Conservation (phyloP, 495 filamentous ascomycete species). For the Darksidea phi region DNA sequence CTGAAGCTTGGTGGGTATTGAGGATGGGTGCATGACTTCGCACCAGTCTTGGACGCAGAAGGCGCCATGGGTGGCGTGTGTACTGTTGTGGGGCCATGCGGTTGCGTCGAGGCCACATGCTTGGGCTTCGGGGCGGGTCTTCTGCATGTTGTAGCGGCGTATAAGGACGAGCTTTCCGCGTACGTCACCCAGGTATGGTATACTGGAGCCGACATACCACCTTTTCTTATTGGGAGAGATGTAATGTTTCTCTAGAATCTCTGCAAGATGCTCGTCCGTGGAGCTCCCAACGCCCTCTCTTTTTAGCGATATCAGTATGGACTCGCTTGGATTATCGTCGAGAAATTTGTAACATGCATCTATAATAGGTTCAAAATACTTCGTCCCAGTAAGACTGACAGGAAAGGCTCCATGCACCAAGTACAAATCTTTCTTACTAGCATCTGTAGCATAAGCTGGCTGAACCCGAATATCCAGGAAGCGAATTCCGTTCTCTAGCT, state of each 20-base stretch:
- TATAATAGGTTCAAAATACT: slow-evolving; percentile 73
- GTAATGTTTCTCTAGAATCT: slow-evolving; percentile 70
- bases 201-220: slow-evolving; percentile 79
- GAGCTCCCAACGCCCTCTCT: slow-evolving; percentile 80
- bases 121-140: slow-evolving; percentile 46
- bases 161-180: slow-evolving; percentile 83
- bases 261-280: slow-evolving; percentile 75
- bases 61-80: slow-evolving; percentile 68
- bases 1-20: slow-evolving; percentile 77
- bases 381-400: slow-evolving; percentile 66
- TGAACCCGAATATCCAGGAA: slow-evolving; percentile 91
- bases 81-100: slow-evolving; percentile 86
- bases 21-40: slow-evolving; percentile 72
- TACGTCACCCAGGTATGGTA: slow-evolving; percentile 77
- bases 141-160: slow-evolving; percentile 71
- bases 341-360: slow-evolving; percentile 71
- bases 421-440: slow-evolving; percentile 56
- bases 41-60: slow-evolving; percentile 95
- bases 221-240: slow-evolving; percentile 53
- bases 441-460: slow-evolving; percentile 56
- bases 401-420: slow-evolving; percentile 80
- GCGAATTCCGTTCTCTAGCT: slow-evolving; percentile 86
- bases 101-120: slow-evolving; percentile 78
- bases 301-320: slow-evolving; percentile 84
- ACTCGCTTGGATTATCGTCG: slow-evolving; percentile 72